These are phyloP conservation scores for Thalassiosira exigua DNA, from an alignment of 352 stramenopile species.

Conservation along the genomic window DNA sequence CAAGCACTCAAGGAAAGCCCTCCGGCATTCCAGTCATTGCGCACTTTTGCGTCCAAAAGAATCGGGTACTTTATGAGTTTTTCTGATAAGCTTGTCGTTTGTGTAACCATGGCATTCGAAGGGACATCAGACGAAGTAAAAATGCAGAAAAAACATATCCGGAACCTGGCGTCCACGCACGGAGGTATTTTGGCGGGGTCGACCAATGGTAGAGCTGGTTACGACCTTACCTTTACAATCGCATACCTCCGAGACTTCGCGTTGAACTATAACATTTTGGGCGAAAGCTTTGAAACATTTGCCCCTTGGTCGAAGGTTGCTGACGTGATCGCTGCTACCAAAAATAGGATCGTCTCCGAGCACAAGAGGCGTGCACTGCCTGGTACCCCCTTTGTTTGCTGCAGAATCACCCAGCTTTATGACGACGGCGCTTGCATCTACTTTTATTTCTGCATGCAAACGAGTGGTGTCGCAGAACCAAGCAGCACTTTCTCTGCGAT, in stretches of 20 bases:
- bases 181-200: conserved; percentile 88
- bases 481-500: conserved; percentile 88
- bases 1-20: conserved; percentile 88
- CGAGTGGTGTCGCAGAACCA: conserved; percentile 87
- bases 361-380: conserved; percentile 77
- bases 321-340: conserved; percentile 66
- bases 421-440: conserved; percentile 94
- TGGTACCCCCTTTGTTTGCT: conserved; percentile 89
- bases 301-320: conserved; percentile 81
- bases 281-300: conserved; percentile 84
- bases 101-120: conserved; percentile 90
- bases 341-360: conserved; percentile 71
- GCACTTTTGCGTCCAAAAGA: conserved; percentile 33
- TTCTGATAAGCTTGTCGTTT: conserved; percentile 88
- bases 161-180: conserved; percentile 84
- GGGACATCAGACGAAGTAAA: conserved; percentile 73
- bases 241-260: conserved; percentile 94
- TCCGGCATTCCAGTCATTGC: conserved; percentile 48
- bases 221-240: conserved; percentile 95
- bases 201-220: conserved; percentile 90
- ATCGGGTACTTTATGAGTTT: conserved; percentile 61
- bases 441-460: conserved; percentile 96
- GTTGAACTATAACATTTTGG: conserved; percentile 91
- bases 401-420: conserved; percentile 94
- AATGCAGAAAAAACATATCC: conserved; percentile 76